These are phyloP conservation scores for Pseudopyricularia javanii DNA, from an alignment of 2,329 filamentous ascomycete species.

Conservation along the genomic window DNA sequence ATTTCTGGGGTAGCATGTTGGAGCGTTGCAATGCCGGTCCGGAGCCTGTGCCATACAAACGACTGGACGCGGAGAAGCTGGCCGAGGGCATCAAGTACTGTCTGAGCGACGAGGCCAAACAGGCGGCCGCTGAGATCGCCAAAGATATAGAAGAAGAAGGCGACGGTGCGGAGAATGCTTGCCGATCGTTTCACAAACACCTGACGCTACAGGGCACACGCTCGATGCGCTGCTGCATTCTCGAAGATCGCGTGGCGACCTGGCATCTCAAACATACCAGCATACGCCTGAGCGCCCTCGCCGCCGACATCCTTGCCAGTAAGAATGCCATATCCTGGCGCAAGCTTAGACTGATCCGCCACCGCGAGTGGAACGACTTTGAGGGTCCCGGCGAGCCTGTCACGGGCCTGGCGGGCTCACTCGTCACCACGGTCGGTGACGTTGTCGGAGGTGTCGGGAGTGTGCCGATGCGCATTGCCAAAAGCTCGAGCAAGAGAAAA, in stretches of 20 bases:
- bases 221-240: slow-evolving; percentile 53
- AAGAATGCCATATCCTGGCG: slow-evolving; percentile 51
- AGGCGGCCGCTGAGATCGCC: slow-evolving; percentile 47
- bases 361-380: slow-evolving; percentile 67
- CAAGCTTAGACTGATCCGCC: slow-evolving; percentile 49
- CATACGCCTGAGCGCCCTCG: slow-evolving; percentile 48
- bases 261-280: slow-evolving; percentile 54
- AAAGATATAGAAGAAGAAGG: slow-evolving; percentile 48
- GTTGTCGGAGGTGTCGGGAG: slow-evolving; percentile 51
- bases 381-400: slow-evolving; percentile 64
- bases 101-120: slow-evolving; percentile 45
- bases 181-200: slow-evolving; percentile 51
- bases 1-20: slow-evolving; percentile 67
- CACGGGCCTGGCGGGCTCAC: slow-evolving; percentile 50
- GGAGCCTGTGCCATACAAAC: slow-evolving; percentile 55
- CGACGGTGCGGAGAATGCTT: slow-evolving; percentile 59
- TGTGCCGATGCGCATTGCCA: slow-evolving; percentile 49
- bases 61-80: slow-evolving; percentile 48
- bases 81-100: slow-evolving; percentile 61
- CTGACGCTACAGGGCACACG: slow-evolving; percentile 37
- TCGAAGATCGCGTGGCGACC: slow-evolving; percentile 47
- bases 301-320: slow-evolving; percentile 52
- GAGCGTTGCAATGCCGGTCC: slow-evolving; percentile 52
- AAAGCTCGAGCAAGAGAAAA: slow-evolving; percentile 40
- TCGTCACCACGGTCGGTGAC: slow-evolving; percentile 45